Base-by-base conservation (phyloP, 345 rosid species). In the Hibiscus syriacus region DNA sequence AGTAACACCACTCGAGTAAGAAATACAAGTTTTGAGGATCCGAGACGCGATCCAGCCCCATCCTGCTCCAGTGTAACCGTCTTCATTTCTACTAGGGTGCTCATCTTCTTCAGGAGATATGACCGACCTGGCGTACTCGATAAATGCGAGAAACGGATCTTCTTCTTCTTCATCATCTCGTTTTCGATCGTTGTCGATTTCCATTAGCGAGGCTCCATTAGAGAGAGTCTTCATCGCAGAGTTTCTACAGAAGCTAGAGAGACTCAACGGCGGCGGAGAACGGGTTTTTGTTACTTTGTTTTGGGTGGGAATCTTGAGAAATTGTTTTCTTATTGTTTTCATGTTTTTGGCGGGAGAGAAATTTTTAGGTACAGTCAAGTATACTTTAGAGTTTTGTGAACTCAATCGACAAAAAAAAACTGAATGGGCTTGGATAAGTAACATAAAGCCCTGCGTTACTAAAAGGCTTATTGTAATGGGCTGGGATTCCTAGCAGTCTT, bases 1-100 rank as follows among this genome's bases (percentile, higher is more conserved):
- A 14, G 97, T 93, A 56, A 91, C 92, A 41, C 99, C 96, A 38
- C 97, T 94, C 0, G 99, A 91, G 65, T 91, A 91, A 74, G 92
- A 85, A 4, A 75, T 79, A 64, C 95, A 94, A 4, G 96, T 91
- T 69, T 78, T 87, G 72, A 91, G 84, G 23, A 91, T 77, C 72
- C 93, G 93, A 63, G 88, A 81, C 11, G 81, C 82, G 14, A 86
- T 81, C 98, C 98, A 91, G 64, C 87, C 78, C 99, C 99, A 94
- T 2, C 96, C 85, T 8, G 92, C 93, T 13, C 86, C 82, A 11
- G 55, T 29, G 45, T 68, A 38, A 46, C 66, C 83, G 6, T 66
- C 43, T 72, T 55, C 77, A 36, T 10, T 20, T 48, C 55, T 80
- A 6, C 61, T 65, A 6, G 68, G 19, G 26, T 20, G 46, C 10